phyloP scores from a whole-genome alignment of 768 basidiomycete genomes.

The Russula lepida region DNA sequence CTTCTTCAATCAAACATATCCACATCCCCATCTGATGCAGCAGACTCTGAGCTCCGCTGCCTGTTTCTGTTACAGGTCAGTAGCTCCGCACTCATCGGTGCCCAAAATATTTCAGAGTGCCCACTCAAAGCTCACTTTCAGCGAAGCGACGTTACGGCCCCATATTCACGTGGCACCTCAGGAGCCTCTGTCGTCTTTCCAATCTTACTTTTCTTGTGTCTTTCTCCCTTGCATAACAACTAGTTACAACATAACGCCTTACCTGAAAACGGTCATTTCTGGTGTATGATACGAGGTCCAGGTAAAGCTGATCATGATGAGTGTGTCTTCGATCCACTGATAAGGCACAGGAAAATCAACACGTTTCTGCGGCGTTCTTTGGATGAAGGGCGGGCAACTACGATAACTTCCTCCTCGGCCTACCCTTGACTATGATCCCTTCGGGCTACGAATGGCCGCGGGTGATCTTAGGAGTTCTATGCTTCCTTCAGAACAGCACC shows the following conservation, averaged over 20 bases:
- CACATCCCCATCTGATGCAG: background rate
- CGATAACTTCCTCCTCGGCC: background rate
- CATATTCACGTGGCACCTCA: background rate
- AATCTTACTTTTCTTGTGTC: background rate
- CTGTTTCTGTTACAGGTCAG: background rate
- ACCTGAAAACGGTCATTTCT: background rate
- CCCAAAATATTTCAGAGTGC: too few species aligned
- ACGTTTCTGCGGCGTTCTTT: background rate
- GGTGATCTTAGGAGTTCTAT: background rate
- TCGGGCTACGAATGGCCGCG: constrained; percentile 6
- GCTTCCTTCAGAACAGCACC: background rate
- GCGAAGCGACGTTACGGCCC: background rate
- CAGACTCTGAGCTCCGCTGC: background rate
- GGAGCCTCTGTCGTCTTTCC: background rate
- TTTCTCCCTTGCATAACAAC: background rate
- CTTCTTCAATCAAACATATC: background rate
- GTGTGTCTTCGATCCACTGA: background rate
- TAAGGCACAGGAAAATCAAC: background rate
- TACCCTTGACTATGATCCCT: background rate
- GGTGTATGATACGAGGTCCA: background rate
- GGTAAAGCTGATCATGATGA: background rate
- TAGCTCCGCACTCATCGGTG: too few species aligned
- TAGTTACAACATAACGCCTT: background rate
- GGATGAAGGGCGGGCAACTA: background rate
- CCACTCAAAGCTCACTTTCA: background rate